phyloP scores from a whole-genome alignment of 352 stramenopile species.

The Phytophthora lateralis region DNA sequence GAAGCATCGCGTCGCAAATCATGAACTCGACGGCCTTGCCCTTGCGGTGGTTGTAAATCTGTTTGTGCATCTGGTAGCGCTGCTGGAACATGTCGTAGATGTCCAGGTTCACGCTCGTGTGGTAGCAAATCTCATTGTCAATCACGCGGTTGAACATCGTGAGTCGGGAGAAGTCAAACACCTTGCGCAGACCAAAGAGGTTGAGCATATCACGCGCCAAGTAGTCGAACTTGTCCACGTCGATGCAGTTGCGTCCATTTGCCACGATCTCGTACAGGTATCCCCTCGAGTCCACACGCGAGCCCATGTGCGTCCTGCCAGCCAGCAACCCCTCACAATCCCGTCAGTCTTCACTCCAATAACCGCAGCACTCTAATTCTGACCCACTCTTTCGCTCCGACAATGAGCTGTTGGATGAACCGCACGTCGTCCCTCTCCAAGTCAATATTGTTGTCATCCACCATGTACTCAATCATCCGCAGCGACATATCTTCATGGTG shows the following conservation, averaged over 20 bases:
- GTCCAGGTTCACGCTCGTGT: conserved; percentile 84
- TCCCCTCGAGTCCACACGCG: conserved; percentile 56
- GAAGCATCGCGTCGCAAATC: conserved; percentile 88
- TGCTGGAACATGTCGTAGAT: conserved; percentile 92
- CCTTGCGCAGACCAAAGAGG: conserved; percentile 80
- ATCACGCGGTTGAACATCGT: conserved; percentile 89
- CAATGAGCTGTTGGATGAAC: conserved; percentile 83
- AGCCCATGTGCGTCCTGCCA: conserved; percentile 53
- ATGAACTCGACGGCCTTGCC: conserved; percentile 91
- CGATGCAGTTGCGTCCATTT: conserved; percentile 91
- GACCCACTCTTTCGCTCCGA: conserved; percentile 75
- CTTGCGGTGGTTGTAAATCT: conserved; percentile 92
- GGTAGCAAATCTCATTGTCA: conserved; percentile 89
- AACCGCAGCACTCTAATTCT: not conserved
- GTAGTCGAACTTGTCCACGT: conserved; percentile 95
- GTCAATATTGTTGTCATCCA: conserved; percentile 85
- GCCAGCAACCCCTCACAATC: not conserved
- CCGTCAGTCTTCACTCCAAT: not conserved
- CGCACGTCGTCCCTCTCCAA: conserved; percentile 67
- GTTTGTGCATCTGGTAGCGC: conserved; percentile 89
- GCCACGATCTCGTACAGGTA: conserved; percentile 93
- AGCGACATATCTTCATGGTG: conserved; percentile 87
- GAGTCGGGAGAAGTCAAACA: conserved; percentile 78
- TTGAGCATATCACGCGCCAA: conserved; percentile 87
- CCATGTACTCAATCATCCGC: conserved; percentile 78